These are phyloP conservation scores for Rhodotorula sp. DNA, from an alignment of 1,284 basidiomycete species.

Conservation along the genomic window DNA sequence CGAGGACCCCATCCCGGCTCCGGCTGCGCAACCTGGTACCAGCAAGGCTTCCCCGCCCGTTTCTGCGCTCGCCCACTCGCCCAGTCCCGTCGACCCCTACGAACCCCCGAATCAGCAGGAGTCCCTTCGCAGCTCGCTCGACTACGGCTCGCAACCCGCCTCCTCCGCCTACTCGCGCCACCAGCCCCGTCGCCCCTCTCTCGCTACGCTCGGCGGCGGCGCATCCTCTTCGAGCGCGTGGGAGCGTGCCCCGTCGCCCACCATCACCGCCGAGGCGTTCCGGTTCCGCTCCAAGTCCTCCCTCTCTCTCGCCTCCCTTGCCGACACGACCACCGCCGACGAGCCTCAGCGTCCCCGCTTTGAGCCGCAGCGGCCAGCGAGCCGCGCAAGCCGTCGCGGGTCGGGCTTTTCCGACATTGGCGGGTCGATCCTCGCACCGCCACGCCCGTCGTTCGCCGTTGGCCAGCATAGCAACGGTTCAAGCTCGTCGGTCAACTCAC, in stretches of 20 bases:
- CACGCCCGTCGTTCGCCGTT: constrained; percentile 26
- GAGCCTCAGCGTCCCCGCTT: constrained; percentile 27
- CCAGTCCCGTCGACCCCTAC: background rate
- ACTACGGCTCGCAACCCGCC: background rate
- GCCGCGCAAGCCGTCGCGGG: constrained; percentile 59
- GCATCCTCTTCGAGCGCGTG: background rate
- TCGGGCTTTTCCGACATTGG: constrained; percentile 25
- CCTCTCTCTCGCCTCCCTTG: constrained; percentile 28
- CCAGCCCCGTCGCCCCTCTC: constrained; percentile 25
- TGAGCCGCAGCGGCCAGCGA: constrained; percentile 57
- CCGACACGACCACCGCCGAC: background rate
- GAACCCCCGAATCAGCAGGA: constrained; percentile 10
- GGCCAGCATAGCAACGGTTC: constrained; percentile 13
- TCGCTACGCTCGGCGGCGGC: constrained; percentile 12
- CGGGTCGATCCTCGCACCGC: constrained; percentile 3
- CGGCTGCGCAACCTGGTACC: background rate
- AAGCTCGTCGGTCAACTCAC: constrained; percentile 21
- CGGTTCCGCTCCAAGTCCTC: constrained; percentile 33
- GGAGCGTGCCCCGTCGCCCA: constrained; percentile 35
- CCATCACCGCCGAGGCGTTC: constrained; percentile 41
- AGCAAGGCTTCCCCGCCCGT: background rate
- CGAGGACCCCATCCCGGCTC: constrained; percentile 29
- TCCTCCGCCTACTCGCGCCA: background rate
- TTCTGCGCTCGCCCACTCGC: background rate
- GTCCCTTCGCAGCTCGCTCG: constrained; percentile 29